Evolutionary conservation across 139 green algal genomes (phyloP).

Genomic region (Picochlorum sp.): DNA sequence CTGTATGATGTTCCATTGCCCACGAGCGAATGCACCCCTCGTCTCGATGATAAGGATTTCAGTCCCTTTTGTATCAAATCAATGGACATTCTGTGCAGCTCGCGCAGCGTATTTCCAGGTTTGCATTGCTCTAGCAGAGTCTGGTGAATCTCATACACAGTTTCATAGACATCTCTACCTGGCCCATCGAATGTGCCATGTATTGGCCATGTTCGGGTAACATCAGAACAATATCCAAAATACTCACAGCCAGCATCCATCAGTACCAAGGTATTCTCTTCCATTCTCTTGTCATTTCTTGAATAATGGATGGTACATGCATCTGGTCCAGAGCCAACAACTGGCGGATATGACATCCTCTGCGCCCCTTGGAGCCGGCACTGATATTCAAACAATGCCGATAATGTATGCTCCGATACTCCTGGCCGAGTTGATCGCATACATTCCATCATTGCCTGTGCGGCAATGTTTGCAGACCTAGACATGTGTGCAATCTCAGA

Average conservation of each 20-base stretch:
- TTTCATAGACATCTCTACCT: conserved; percentile 68
- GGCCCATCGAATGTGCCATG: conserved; percentile 33
- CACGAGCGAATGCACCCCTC: background rate
- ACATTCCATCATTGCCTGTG: conserved; percentile 40
- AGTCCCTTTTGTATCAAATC: conserved; percentile 37
- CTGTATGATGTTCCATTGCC: background rate
- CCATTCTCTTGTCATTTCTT: conserved; percentile 69
- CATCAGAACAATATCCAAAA: conserved; percentile 74
- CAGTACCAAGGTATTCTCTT: conserved; percentile 56
- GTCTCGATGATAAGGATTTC: conserved; percentile 13
- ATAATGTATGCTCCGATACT: conserved; percentile 50
- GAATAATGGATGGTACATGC: conserved; percentile 81
- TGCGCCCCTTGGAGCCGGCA: conserved; percentile 49
- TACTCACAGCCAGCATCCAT: conserved; percentile 90
- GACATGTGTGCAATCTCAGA: conserved; percentile 59
- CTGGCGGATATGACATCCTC: conserved; percentile 62
- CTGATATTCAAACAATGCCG: conserved; percentile 56
- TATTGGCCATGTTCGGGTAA: conserved; percentile 85
- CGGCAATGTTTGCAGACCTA: conserved; percentile 37
- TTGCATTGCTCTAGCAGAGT: conserved; percentile 32
- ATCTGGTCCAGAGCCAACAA: conserved; percentile 59
- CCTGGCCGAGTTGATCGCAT: conserved; percentile 32
- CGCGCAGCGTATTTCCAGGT: conserved; percentile 42
- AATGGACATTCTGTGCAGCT: conserved; percentile 48
- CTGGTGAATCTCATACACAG: conserved; percentile 51